phyloP scores from a whole-genome alignment of 169 alveolate species.

The Plasmodium yoelii region DNA sequence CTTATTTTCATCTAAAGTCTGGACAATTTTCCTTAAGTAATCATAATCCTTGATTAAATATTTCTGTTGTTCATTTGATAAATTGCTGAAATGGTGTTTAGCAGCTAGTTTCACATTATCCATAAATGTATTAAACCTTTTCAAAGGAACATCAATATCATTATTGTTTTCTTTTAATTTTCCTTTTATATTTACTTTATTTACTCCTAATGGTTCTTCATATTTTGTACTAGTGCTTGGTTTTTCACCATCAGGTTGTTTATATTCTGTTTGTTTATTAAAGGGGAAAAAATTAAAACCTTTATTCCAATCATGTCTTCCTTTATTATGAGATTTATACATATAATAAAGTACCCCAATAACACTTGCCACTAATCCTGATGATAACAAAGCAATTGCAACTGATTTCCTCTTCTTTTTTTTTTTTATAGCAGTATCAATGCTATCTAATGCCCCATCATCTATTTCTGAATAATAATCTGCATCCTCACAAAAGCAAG shows the following conservation, averaged over 20 bases:
- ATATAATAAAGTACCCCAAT: constrained; percentile 39
- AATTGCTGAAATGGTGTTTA: constrained; percentile 14
- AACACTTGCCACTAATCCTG: constrained; percentile 18
- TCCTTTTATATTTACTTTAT: constrained; percentile 42
- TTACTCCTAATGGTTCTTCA: constrained; percentile 47
- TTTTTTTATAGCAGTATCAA: constrained; percentile 13
- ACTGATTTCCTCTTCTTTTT: constrained; percentile 13
- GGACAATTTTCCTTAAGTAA: constrained; percentile 45
- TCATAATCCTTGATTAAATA: constrained; percentile 13
- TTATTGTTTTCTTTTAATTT: constrained; percentile 37
- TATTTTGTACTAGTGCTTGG: constrained; percentile 43
- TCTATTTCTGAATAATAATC: not conserved
- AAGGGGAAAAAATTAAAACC: too few species aligned
- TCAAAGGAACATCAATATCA: constrained; percentile 24
- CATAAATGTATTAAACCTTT: constrained; percentile 39
- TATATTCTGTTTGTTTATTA: too few species aligned
- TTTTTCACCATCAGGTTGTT: constrained; percentile 31
- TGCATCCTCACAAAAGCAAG: constrained; percentile 1
- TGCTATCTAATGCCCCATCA: not conserved
- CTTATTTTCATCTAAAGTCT: constrained; percentile 21
- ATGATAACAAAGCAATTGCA: constrained; percentile 24
- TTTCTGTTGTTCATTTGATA: constrained; percentile 16
- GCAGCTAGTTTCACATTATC: constrained; percentile 29
- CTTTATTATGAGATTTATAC: not conserved
- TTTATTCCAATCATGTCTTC: too few species aligned